Percentiles rank a stretch among this genome's conserved stretches.
phyloP scores from a whole-genome alignment of 2,329 filamentous ascomycete genomes.

The Trichoderma harzianum region DNA sequence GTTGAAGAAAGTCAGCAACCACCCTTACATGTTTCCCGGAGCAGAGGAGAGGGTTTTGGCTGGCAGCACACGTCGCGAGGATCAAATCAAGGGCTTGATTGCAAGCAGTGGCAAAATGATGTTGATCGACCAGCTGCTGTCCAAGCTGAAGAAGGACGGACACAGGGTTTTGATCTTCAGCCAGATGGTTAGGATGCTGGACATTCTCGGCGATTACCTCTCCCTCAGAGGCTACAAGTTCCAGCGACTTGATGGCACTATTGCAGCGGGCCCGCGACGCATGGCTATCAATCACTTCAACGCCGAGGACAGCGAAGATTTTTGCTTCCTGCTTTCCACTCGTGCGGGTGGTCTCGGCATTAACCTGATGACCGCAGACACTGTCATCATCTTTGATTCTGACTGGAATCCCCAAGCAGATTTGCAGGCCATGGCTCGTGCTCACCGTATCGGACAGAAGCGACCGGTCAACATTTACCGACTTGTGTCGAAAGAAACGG shows the following conservation, averaged over 20 bases:
- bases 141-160: constrained; percentile 87
- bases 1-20: constrained; percentile 97
- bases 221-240: constrained; percentile 91
- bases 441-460: constrained; percentile 95
- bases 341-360: constrained; percentile 96
- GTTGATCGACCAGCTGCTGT: constrained; percentile 90
- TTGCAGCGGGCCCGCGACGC: constrained; percentile 79
- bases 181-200: constrained; percentile 99
- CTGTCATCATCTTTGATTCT: constrained; percentile 95
- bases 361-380: constrained; percentile 98
- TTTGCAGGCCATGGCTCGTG: constrained; percentile 96
- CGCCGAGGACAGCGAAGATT: constrained; percentile 90
- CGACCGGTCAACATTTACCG: constrained; percentile 95
- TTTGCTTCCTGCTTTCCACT: constrained; percentile 93
- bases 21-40: constrained; percentile 95
- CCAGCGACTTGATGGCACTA: constrained; percentile 92
- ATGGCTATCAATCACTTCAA: constrained; percentile 99
- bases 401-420: constrained; percentile 99
- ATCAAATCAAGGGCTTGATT: constrained; percentile 87
- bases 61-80: constrained; percentile 78
- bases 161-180: constrained; percentile 98
- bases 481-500: constrained; percentile 94
- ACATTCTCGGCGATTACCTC: constrained; percentile 92
- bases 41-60: constrained; percentile 86
- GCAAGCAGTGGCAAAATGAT: constrained; percentile 99